Percentiles rank a stretch among this genome's conserved stretches.
Conservation (phyloP, 2,329 filamentous ascomycete genomes). For the Ophiostoma sp. region DNA sequence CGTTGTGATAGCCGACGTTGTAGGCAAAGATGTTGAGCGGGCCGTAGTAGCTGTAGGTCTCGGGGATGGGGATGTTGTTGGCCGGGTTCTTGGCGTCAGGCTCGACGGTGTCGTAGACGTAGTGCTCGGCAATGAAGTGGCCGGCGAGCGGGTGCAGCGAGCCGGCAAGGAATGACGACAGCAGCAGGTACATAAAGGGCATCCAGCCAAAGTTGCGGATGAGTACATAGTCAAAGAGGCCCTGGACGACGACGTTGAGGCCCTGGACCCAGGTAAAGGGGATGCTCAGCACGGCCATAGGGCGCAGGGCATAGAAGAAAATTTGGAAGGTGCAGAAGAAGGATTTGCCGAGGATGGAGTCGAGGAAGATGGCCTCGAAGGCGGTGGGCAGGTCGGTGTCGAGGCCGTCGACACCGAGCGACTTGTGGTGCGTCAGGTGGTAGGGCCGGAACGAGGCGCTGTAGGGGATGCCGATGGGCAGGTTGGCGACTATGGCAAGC, state of each 20-base stretch:
- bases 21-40: slow-evolving; percentile 88
- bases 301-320: slow-evolving; percentile 93
- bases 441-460: slow-evolving; percentile 90
- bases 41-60: slow-evolving; percentile 97
- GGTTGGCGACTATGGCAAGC: slow-evolving; percentile 86
- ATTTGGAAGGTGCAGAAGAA: slow-evolving; percentile 99
- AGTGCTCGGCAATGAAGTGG: slow-evolving; percentile 98
- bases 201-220: slow-evolving; percentile 55
- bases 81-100: slow-evolving; percentile 51
- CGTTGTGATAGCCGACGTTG: slow-evolving; percentile 96
- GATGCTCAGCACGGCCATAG: slow-evolving; percentile 88
- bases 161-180: slow-evolving; percentile 89
- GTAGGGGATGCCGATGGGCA: slow-evolving; percentile 93
- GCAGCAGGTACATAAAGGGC: slow-evolving; percentile 73
- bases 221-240: slow-evolving; percentile 69
- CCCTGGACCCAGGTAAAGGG: slow-evolving; percentile 81
- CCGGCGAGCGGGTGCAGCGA: slow-evolving; percentile 90
- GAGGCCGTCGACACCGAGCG: slow-evolving; percentile 88
- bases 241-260: slow-evolving; percentile 72
- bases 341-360: slow-evolving; percentile 91
- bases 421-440: slow-evolving; percentile 98
- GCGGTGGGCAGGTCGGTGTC: slow-evolving; percentile 94
- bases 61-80: slow-evolving; percentile 65
- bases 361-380: slow-evolving; percentile 84
- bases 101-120: slow-evolving; percentile 65